Evolutionary conservation across 2,329 filamentous ascomycete genomes (phyloP), one percentile per base, ranked within the genome.

Genomic region (Penicillium sp.): DNA sequence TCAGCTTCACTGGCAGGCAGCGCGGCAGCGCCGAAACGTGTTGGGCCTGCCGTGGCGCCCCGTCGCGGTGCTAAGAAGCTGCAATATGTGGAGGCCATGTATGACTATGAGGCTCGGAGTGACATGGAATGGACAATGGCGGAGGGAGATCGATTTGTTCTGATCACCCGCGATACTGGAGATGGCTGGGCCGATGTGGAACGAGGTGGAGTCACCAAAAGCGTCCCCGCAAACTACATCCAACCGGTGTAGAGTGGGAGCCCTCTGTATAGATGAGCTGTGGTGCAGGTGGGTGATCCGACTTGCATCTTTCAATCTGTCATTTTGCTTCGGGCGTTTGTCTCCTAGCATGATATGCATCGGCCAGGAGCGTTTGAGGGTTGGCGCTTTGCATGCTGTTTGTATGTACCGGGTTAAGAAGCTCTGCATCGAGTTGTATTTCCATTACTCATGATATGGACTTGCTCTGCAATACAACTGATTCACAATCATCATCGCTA

Each of bases 121-220:
- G 86, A 93, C 4, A 77, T 79, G 6, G 92, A 98, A 66, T 88
- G 90, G 64, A 87, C 75, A 56, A 98, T 98, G 86, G 62, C 63
- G 1, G 90, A 94, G 64, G 92, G 92, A 1, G 92, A 98, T 65
- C 77, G 81, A 35, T 93, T 98, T 56, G 88, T 98, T 26, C 71
- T 98, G 20, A 80, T 95, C 44, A 88, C 82, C 55, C 81, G 85
- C 39, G 90, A 96, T 59, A 76, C 81, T 0, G 92, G 92, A 1
- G 92, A 96, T 68, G 92, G 92, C 0, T 98, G 92, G 92, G 86
- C 82, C 17, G 92, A 96, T 68, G 92, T 98, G 12, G 92, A 96
- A 69, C 88, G 86, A 64, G 88, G 86, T 12, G 89, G 89, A 1
- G 71, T 80, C 27, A 86, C 82, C 32, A 89, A 81, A 59, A 95